A percentile compares a stretch with the other conserved stretches of the same genome.
Evolutionary conservation across 495 filamentous ascomycete species (phyloP).

Genomic region (Annulohypoxylon moriforme): DNA sequence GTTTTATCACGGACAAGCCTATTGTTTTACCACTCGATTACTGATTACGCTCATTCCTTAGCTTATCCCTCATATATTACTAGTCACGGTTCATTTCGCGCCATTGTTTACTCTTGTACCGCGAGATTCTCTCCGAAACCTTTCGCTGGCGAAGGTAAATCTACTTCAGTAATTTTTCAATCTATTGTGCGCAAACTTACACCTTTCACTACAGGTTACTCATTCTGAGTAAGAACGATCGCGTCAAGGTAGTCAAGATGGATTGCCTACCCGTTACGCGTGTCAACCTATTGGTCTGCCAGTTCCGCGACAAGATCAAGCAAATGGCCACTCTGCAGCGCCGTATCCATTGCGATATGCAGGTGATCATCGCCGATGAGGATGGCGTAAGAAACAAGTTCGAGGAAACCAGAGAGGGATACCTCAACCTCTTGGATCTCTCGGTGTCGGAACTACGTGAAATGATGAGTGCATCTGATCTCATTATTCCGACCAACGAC

Average conservation of each 20-base stretch:
- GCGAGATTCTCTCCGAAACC: not conserved
- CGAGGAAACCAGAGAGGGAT: not conserved
- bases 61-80: not conserved
- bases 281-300: not conserved
- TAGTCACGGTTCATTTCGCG: not conserved
- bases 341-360: constrained; percentile 3
- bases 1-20: not conserved
- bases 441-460: constrained; percentile 14
- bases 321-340: not conserved
- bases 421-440: constrained; percentile 18
- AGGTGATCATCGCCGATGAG: not conserved
- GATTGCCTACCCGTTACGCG: not conserved
- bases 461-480: not conserved
- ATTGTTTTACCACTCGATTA: constrained; percentile 1
- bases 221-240: not conserved
- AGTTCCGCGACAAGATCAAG: not conserved
- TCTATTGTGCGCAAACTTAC: not conserved
- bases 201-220: not conserved
- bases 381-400: not conserved
- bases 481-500: not conserved
- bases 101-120: no score
- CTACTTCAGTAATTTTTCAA: not conserved
- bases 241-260: not conserved
- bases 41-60: no score
- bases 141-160: not conserved